phyloP scores from a whole-genome alignment of 129 eudicot species.

The Centrapalus pauciflorus region DNA sequence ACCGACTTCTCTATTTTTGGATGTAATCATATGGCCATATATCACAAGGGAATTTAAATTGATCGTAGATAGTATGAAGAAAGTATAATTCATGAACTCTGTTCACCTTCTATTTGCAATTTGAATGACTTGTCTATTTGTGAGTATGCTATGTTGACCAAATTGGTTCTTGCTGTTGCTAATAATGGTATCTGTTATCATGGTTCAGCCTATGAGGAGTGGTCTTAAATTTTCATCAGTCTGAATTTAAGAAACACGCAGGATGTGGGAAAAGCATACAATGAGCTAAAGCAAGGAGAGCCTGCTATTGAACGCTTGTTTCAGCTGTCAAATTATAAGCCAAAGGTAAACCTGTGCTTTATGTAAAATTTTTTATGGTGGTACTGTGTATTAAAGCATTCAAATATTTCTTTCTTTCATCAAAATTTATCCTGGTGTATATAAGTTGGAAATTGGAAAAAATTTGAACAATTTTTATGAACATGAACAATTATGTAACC shows the following conservation, averaged over 20 bases:
- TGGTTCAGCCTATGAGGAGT: constrained; percentile 27
- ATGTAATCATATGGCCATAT: no score
- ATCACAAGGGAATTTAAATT: no score
- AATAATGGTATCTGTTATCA: constrained; percentile 17
- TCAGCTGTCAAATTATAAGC: constrained; percentile 53
- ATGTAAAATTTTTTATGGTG: no score
- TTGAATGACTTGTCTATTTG: not conserved
- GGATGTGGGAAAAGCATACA: constrained; percentile 97
- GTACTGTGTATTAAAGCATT: no score
- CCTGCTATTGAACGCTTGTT: constrained; percentile 93
- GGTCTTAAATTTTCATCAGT: constrained; percentile 11
- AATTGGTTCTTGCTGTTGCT: not conserved
- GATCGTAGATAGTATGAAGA: not conserved
- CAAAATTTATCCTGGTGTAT: no score
- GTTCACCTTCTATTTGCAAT: not conserved
- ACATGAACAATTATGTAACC: no score
- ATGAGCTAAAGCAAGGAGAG: constrained; percentile 96
- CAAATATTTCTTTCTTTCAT: no score
- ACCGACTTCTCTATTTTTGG: no score
- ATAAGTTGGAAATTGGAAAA: no score
- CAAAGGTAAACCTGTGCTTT: constrained; percentile 44
- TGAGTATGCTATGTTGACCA: not conserved
- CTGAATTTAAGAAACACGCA: constrained; percentile 41
- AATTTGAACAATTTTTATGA: no score
- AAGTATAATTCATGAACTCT: not conserved